phyloP scores from a whole-genome alignment of 2,329 filamentous ascomycete genomes.

The Aureobasidium namibiae region DNA sequence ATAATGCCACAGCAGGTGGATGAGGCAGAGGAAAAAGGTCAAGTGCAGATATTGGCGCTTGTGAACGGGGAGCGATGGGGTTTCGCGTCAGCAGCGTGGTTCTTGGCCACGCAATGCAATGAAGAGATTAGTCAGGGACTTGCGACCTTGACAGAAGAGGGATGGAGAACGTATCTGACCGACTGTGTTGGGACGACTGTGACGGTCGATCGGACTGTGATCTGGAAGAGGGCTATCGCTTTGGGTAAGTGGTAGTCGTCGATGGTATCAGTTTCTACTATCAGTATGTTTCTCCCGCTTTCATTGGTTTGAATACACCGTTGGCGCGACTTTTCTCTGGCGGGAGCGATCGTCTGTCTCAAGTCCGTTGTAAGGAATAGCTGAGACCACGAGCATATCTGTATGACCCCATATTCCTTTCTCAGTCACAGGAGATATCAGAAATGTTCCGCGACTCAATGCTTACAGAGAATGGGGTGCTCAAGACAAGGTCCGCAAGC shows the following conservation, averaged over 20 bases:
- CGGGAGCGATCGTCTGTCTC: too few relatives aligned
- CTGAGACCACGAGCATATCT: too few relatives aligned
- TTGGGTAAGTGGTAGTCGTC: slow-evolving; percentile 18
- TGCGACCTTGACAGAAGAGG: slow-evolving; percentile 37
- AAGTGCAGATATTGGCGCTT: slow-evolving; percentile 41
- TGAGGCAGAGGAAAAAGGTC: slow-evolving; percentile 26
- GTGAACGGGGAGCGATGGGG: slow-evolving; percentile 43
- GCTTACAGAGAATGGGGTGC: not conserved
- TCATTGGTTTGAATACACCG: too few relatives aligned
- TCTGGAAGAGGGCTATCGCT: slow-evolving; percentile 43
- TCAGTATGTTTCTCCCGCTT: too few relatives aligned
- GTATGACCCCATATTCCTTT: too few relatives aligned
- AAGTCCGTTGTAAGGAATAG: too few relatives aligned
- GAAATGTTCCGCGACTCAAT: slow-evolving; percentile 1
- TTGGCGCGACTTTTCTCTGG: too few relatives aligned
- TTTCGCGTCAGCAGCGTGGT: slow-evolving; percentile 56
- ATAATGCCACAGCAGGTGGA: slow-evolving; percentile 23
- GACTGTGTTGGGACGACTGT: slow-evolving; percentile 45
- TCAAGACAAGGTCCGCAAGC: not conserved
- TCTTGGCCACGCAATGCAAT: slow-evolving; percentile 47
- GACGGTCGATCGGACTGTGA: slow-evolving; percentile 37
- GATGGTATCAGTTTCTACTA: too few relatives aligned
- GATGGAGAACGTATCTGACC: slow-evolving; percentile 47
- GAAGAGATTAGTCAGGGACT: slow-evolving; percentile 36
- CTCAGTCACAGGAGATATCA: not conserved